These are phyloP conservation scores for Chaetomium olivaceum DNA, from an alignment of 2,329 filamentous ascomycete species.

Conservation along the genomic window DNA sequence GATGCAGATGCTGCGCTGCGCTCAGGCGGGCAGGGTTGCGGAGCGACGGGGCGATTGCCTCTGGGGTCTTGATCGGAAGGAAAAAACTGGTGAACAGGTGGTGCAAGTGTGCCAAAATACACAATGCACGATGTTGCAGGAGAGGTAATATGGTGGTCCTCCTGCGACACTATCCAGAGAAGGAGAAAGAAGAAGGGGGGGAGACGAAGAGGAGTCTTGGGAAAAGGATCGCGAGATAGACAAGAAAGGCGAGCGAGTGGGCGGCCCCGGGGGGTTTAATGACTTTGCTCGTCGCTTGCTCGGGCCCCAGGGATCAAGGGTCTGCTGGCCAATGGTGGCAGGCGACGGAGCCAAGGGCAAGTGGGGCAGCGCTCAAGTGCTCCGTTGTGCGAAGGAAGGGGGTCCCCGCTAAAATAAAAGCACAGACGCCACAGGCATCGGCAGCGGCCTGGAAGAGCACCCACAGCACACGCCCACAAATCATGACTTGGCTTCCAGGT, in stretches of 20 bases:
- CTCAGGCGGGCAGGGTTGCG: conserved; percentile 26
- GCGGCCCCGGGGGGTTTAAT: conserved; percentile 45
- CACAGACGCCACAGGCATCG: conserved; percentile 6
- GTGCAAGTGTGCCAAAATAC: conserved; percentile 15
- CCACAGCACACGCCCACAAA: background rate
- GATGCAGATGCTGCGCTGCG: conserved; percentile 30
- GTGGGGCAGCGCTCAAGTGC: background rate
- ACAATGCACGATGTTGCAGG: conserved; percentile 15
- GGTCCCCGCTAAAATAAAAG: conserved; percentile 9
- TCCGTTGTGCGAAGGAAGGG: background rate
- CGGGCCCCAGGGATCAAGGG: conserved; percentile 23
- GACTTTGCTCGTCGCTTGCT: conserved; percentile 35
- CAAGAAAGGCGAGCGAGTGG: conserved; percentile 36
- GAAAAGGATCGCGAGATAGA: conserved; percentile 41
- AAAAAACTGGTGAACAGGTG: conserved; percentile 15
- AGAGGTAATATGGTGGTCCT: conserved; percentile 33
- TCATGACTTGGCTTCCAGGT: background rate
- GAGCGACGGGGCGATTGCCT: conserved; percentile 32
- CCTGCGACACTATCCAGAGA: conserved; percentile 38
- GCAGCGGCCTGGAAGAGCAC: background rate
- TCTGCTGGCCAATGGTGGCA: conserved; percentile 26
- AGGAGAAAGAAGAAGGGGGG: conserved; percentile 38
- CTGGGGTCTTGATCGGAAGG: conserved; percentile 36
- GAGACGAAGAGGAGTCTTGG: conserved; percentile 46
- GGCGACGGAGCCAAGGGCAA: background rate